Evolutionary conservation across 1,139 yeast genomes (phyloP).

Genomic region (Scheffersomyces cryptocercus): DNA sequence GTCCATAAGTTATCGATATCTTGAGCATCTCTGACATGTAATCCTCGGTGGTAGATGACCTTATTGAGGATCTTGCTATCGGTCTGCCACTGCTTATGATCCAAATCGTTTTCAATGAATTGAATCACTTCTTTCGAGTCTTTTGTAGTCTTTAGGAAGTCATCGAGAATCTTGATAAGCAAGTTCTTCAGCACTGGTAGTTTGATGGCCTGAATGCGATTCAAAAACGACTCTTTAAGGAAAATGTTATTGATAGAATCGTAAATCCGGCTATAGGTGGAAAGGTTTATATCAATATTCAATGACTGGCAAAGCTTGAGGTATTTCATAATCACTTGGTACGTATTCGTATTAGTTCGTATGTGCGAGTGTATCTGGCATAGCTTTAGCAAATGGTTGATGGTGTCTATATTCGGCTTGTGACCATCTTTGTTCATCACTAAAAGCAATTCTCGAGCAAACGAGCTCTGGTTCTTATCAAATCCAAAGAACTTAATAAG

Average conservation of each 20-base stretch:
- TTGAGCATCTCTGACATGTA: constrained; percentile 8
- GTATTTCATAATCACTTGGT: constrained; percentile 31
- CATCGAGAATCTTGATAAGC: constrained; percentile 35
- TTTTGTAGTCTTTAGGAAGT: constrained; percentile 31
- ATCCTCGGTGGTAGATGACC: constrained; percentile 25
- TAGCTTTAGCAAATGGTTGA: constrained; percentile 36
- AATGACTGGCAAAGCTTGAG: constrained; percentile 28
- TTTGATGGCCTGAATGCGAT: constrained; percentile 30
- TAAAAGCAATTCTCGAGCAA: constrained; percentile 42
- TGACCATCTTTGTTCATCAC: constrained; percentile 48
- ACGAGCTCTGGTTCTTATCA: constrained; percentile 43
- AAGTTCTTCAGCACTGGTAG: constrained; percentile 37
- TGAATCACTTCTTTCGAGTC: constrained; percentile 26
- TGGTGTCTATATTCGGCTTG: constrained; percentile 41
- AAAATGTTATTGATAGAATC: constrained; percentile 40
- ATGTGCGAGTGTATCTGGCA: constrained; percentile 35
- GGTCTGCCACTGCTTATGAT: constrained; percentile 27
- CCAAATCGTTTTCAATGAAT: constrained; percentile 38
- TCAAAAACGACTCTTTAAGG: constrained; percentile 38
- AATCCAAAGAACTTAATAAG: constrained; percentile 45
- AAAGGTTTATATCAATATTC: constrained; percentile 33
- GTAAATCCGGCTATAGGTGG: constrained; percentile 41
- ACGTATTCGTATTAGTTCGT: constrained; percentile 35
- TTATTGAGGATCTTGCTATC: constrained; percentile 34
- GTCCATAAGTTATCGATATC: constrained; percentile 14